Conservation (phyloP, 1,139 yeast genomes). For the Arxiozyma heterogenica region DNA sequence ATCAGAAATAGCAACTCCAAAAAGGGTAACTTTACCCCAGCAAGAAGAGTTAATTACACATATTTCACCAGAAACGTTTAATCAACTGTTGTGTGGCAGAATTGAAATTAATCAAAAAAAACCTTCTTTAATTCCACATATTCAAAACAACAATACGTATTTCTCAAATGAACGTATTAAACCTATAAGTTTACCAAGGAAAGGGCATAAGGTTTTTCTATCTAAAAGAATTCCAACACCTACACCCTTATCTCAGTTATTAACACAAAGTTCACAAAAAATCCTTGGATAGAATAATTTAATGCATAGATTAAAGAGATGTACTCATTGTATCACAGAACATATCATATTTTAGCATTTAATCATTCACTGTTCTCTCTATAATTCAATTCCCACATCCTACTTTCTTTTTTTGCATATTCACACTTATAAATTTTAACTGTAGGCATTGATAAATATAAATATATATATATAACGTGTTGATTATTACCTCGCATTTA, state of each 20-base stretch:
- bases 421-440: background rate
- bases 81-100: background rate
- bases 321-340: background rate
- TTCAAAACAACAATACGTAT: background rate
- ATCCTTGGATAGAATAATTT: too few relatives aligned
- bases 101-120: background rate
- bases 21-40: background rate
- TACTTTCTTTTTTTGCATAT: background rate
- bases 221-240: constrained; percentile 13
- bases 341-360: background rate
- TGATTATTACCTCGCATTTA: background rate
- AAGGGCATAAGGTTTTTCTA: background rate
- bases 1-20: background rate
- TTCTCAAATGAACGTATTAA: background rate
- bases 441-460: too few relatives aligned
- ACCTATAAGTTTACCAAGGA: background rate
- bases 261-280: background rate
- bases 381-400: background rate
- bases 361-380: too few relatives aligned
- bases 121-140: constrained; percentile 1
- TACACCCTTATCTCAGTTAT: constrained; percentile 17
- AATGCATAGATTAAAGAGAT: background rate
- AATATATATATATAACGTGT: too few relatives aligned
- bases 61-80: background rate
- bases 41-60: background rate